Conservation (phyloP, 306 rosid species). For the Cercis canadensis region DNA sequence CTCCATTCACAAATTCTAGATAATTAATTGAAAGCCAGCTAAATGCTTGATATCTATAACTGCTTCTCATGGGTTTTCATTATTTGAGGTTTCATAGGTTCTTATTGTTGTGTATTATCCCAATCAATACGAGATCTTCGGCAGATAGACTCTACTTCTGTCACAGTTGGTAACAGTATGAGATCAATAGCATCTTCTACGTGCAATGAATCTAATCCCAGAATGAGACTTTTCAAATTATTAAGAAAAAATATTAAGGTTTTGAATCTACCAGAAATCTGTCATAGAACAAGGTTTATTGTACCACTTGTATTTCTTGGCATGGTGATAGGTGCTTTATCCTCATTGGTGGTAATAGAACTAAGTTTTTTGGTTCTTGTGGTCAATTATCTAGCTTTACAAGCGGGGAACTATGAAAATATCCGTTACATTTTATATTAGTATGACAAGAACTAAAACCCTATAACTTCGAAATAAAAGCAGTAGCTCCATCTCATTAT, state of each 20-base stretch:
- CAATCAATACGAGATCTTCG: background rate
- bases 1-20: conserved; percentile 9
- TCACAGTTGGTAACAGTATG: background rate
- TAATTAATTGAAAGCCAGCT: background rate
- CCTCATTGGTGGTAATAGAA: too few species aligned
- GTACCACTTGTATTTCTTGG: too few species aligned
- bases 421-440: too few species aligned
- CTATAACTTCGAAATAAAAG: background rate
- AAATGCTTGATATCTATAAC: background rate
- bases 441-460: background rate
- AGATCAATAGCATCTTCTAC: background rate
- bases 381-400: background rate
- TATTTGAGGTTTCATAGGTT: conserved; percentile 27
- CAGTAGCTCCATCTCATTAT: conserved; percentile 9
- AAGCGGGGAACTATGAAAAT: background rate
- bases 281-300: too few species aligned
- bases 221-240: background rate
- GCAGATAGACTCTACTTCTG: too few species aligned
- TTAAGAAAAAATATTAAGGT: background rate
- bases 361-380: background rate
- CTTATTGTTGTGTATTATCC: background rate
- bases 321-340: too few species aligned
- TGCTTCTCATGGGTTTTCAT: conserved; percentile 10
- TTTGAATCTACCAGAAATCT: background rate
- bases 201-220: background rate